Evolutionary conservation across 257 asterid species (phyloP), one percentile per base, ranked within the genome.

Genomic region (Osmanthus fragrans): DNA sequence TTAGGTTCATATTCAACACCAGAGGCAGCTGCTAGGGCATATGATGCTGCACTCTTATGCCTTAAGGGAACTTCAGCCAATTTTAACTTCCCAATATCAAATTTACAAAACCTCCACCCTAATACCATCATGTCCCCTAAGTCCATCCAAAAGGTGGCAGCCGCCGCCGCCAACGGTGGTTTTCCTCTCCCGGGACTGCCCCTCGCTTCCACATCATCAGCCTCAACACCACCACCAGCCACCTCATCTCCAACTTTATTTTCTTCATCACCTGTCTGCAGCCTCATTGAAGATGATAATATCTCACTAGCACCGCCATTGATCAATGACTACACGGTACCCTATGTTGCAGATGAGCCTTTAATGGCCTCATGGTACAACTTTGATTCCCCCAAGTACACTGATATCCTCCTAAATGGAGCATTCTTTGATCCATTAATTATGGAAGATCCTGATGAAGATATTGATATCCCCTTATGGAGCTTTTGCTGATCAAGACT

Each of bases 341-440:
- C 64, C 25, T 5, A 1, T 54, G 3, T 54, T 54, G 23, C 25
- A 19, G 64, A 54, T 54, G 64, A 54, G 23, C 39, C 75, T 5
- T 30, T 77, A 42, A 33, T 51, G 16, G 70, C 72, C 49, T 81
- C 72, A 2, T 84, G 88, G 88, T 82, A 78, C 79, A 77, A 72
- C 83, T 82, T 86, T 64, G 90, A 86, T 74, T 86, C 90, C 11
- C 90, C 90, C 0, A 86, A 82, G 80, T 86, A 78, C 73, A 49
- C 13, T 4, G 86, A 84, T 67, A 80, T 86, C 88, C 23, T 84
- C 4, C 63, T 51, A n/a, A 77, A 81, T 66, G 86, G 77, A 21
- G 23, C 42, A n/a, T 82, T 84, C 70, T 82, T 86, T 71, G 90
- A 82, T 82, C 83, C 82, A 16, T 23, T 77, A 6, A 77, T 79